A percentile compares a stretch with the other conserved stretches of the same genome.
Evolutionary conservation across 2,329 filamentous ascomycete species (phyloP).

Genomic region (Aspergillus brunneoviolaceus): DNA sequence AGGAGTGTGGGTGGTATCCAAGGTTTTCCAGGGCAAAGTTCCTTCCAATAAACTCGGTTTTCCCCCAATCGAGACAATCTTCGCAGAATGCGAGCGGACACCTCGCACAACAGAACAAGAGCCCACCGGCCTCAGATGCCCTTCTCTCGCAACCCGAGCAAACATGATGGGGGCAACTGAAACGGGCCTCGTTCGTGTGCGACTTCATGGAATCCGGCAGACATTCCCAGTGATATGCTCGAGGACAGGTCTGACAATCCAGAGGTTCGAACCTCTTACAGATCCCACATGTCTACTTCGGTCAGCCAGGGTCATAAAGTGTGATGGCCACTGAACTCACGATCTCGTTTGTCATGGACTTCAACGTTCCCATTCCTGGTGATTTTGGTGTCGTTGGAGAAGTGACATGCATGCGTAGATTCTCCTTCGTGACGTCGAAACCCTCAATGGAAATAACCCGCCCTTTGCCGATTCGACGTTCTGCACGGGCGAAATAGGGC

Average conservation of each 20-base stretch:
- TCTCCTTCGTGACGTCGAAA: not conserved
- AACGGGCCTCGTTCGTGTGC: constrained; percentile 29
- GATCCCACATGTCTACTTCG: not conserved
- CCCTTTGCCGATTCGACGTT: not conserved
- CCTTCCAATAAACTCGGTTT: not conserved
- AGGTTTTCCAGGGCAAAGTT: not conserved
- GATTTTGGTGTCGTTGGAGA: not conserved
- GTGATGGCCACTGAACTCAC: not conserved
- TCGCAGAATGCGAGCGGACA: constrained; percentile 59
- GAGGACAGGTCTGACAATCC: constrained; percentile 46
- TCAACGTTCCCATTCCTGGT: not conserved
- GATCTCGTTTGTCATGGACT: not conserved
- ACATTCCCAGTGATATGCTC: constrained; percentile 55
- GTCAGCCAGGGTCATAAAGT: not conserved
- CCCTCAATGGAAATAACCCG: not conserved
- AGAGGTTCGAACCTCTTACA: not conserved
- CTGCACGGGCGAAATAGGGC: not conserved
- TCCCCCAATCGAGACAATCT: constrained; percentile 52
- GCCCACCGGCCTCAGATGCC: constrained; percentile 44
- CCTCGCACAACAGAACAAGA: constrained; percentile 54
- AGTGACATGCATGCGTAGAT: not conserved
- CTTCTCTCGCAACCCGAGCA: constrained; percentile 56
- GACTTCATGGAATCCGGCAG: constrained; percentile 30
- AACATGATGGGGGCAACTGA: constrained; percentile 55
- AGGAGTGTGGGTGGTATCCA: not conserved